Base-by-base conservation (phyloP, 2,329 filamentous ascomycete species). In the Diaporthe sp. region DNA sequence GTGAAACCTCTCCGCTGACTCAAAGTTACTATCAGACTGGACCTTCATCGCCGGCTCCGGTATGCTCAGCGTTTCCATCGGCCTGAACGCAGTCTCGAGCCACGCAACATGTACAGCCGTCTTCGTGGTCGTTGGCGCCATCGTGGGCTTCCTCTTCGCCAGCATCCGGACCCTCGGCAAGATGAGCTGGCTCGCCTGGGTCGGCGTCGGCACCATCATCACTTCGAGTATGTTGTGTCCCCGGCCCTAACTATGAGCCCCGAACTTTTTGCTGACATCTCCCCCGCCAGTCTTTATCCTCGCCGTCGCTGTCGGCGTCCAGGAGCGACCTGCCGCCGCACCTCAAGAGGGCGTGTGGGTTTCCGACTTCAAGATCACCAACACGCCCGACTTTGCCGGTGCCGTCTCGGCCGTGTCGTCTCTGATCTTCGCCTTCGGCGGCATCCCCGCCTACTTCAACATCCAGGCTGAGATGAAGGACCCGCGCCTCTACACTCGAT, bases 401-500 rank as follows among this genome's bases (percentile, higher is more conserved):
- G 90, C 89, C 1, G 90, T 92, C 76, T 86, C 86, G 0, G 88
- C 89, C 58, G 84, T 85, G 0, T 84, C 85, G 4, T 90, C 87
- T 4, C 90, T 92, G 65, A 91, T 92, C 79, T 87, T 89, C 55
- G 88, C 87, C 1, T 86, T 85, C 2, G 87, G 88, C 0, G 90
- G 87, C 31, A 90, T 86, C 6, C 87, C 83, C 4, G 88, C 88
- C 7, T 91, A 90, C 79, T 81, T 91, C 6, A 88, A 88, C 9
- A 87, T 91, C 65, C 90, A 92, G 72, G 87, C 86, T 0, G 90
- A 92, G 82, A 92, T 92, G 88, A 84, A 83, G 39, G 84, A 86
- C 28, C 89, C 90, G 0, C 84, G 83, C 31, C 87, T 90, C 71
- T 91, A 87, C 79, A 73, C 72, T 61, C 78, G 81, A 73, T 81